Evolutionary conservation across 805 yeast species (phyloP).

Genomic region (Ascoidea tarda): DNA sequence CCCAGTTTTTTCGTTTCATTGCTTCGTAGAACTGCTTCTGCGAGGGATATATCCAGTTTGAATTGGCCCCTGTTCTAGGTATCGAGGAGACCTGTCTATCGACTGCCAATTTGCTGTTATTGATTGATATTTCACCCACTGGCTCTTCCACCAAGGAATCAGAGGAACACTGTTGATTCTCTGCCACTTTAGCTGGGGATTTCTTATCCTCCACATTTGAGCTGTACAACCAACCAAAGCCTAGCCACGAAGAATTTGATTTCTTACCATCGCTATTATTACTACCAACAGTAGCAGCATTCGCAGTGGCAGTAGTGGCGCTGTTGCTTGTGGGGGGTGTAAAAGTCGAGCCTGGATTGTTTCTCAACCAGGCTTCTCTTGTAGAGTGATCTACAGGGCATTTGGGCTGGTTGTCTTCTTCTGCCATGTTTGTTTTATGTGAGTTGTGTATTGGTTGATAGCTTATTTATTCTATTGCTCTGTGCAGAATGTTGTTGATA

Average conservation of each 20-base stretch:
- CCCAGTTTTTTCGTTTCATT: conserved; percentile 83
- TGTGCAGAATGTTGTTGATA: neutral
- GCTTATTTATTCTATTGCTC: neutral
- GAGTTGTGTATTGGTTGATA: no score
- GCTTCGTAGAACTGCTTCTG: conserved; percentile 92
- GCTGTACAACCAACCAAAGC: neutral
- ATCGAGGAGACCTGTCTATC: conserved; percentile 71
- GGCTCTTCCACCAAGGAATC: conserved; percentile 23
- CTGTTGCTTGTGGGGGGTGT: conserved; percentile 1
- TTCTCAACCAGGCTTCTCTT: conserved; percentile 2
- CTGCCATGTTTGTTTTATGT: neutral
- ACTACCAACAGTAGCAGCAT: neutral
- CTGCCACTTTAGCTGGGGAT: conserved; percentile 8
- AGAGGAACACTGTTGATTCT: conserved; percentile 30
- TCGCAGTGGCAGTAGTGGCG: neutral
- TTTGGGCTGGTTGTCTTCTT: conserved; percentile 14
- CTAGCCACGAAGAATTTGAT: neutral
- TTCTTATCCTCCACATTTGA: neutral
- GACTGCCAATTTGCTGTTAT: conserved; percentile 31
- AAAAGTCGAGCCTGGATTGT: neutral
- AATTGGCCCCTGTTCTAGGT: conserved; percentile 51
- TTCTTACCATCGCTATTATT: neutral
- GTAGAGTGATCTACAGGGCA: conserved; percentile 41
- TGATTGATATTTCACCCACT: conserved; percentile 19
- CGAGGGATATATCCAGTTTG: conserved; percentile 84